Conservation (phyloP, 306 rosid genomes). For the Morella rubra region DNA sequence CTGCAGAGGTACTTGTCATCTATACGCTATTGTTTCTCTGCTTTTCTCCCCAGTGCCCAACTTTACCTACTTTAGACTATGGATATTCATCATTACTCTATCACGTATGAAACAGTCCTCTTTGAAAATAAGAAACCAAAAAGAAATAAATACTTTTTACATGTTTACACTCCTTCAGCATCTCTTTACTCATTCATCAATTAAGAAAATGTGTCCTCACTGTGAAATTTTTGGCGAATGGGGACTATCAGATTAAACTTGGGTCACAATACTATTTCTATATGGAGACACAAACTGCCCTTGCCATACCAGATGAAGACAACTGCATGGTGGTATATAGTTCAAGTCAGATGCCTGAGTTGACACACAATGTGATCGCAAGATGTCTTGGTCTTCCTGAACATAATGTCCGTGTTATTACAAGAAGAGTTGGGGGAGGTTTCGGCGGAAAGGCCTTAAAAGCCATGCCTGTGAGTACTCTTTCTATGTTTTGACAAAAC, state of each 20-base stretch:
- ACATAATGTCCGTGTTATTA: constrained; percentile 75
- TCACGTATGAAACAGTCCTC: too few relatives aligned
- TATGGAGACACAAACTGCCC: constrained; percentile 93
- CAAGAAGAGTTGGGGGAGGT: constrained; percentile 95
- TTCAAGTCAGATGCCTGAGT: constrained; percentile 71
- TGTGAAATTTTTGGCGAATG: constrained; percentile 6
- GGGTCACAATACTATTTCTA: constrained; percentile 93
- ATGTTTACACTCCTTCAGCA: constrained; percentile 15
- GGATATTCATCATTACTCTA: too few relatives aligned
- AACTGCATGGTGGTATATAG: constrained; percentile 80
- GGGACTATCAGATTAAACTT: constrained; percentile 66
- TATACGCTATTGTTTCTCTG: not conserved
- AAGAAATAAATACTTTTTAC: constrained; percentile 1
- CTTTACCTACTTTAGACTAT: not conserved
- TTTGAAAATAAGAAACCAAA: not conserved
- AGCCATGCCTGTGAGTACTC: constrained; percentile 63
- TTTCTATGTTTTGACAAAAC: not conserved
- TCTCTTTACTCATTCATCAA: constrained; percentile 6
- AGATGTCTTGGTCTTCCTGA: constrained; percentile 79
- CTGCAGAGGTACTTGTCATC: constrained; percentile 61
- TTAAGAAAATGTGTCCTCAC: constrained; percentile 6
- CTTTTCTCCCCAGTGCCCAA: constrained; percentile 3
- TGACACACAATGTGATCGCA: constrained; percentile 51
- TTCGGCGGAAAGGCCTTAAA: constrained; percentile 84
- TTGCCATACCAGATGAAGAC: constrained; percentile 97